These are phyloP conservation scores for Pyricularia sp. DNA, from an alignment of 2,329 filamentous ascomycete species.

Conservation along the genomic window DNA sequence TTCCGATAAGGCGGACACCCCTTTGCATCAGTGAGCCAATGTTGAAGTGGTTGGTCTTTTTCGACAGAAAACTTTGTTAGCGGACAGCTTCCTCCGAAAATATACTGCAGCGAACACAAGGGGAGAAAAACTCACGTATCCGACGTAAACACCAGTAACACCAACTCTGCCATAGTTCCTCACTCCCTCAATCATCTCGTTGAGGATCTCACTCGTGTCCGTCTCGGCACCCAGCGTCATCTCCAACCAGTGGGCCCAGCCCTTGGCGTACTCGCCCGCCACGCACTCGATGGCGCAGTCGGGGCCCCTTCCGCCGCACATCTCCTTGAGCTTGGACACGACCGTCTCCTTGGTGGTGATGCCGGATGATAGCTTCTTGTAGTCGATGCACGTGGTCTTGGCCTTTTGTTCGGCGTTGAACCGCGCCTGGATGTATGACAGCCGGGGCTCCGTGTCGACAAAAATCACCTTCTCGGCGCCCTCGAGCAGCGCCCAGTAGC, in stretches of 20 bases:
- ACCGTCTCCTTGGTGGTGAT: slow-evolving; percentile 53
- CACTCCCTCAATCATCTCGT: slow-evolving; percentile 71
- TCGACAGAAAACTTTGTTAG: neutral
- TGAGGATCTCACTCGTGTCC: slow-evolving; percentile 72
- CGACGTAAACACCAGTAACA: slow-evolving; percentile 62
- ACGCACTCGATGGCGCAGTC: slow-evolving; percentile 65
- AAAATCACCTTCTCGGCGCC: slow-evolving; percentile 70
- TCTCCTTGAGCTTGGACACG: slow-evolving; percentile 62
- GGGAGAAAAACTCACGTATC: slow-evolving; percentile 34
- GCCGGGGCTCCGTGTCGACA: slow-evolving; percentile 63
- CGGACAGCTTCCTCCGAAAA: too few relatives aligned
- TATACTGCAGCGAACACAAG: neutral
- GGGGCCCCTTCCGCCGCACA: slow-evolving; percentile 62
- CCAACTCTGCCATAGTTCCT: slow-evolving; percentile 65
- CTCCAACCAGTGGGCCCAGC: slow-evolving; percentile 51
- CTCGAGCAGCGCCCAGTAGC: slow-evolving; percentile 64
- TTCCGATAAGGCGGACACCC: slow-evolving; percentile 68
- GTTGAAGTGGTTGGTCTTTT: slow-evolving; percentile 69
- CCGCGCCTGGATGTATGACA: slow-evolving; percentile 57
- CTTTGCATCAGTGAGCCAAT: slow-evolving; percentile 79
- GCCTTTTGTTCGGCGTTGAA: slow-evolving; percentile 46
- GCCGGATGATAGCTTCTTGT: slow-evolving; percentile 46
- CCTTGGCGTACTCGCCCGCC: slow-evolving; percentile 52
- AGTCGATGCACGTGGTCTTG: slow-evolving; percentile 53
- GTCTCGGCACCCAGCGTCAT: slow-evolving; percentile 62